Evolutionary conservation across 208 protist genomes (phyloP).

Genomic region (Trypanosoma brucei): DNA sequence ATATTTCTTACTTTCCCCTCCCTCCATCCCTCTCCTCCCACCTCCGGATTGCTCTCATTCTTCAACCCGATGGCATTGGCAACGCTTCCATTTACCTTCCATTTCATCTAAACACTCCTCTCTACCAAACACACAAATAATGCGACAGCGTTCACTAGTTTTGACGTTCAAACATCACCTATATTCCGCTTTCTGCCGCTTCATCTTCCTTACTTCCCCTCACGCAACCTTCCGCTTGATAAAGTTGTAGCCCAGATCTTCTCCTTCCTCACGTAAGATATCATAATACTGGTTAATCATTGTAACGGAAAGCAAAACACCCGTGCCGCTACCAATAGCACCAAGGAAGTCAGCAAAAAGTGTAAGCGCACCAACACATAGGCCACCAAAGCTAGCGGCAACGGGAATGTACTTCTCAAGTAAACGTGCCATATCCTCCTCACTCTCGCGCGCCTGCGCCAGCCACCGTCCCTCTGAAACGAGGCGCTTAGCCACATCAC

Average conservation of each 20-base stretch:
- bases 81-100: not conserved
- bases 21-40: no score
- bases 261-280: constrained; percentile 97
- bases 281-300: constrained; percentile 99
- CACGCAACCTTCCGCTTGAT: constrained; percentile 76
- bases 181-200: not conserved
- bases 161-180: no score
- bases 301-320: constrained; percentile 99
- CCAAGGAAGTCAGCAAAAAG: constrained; percentile 99
- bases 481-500: constrained; percentile 98
- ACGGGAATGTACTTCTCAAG: constrained; percentile 98
- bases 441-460: constrained; percentile 78
- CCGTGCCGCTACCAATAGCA: constrained; percentile 96
- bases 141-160: no score
- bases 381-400: constrained; percentile 98
- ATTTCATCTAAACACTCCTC: not conserved
- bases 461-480: constrained; percentile 94
- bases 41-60: no score
- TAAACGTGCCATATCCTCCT: constrained; percentile 85
- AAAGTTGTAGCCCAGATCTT: constrained; percentile 79
- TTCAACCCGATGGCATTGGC: no score
- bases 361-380: constrained; percentile 99
- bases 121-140: no score
- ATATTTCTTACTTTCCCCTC: constrained; percentile 1
- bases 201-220: not conserved